A percentile compares a stretch with the other conserved stretches of the same genome.
These are phyloP conservation scores for Monosporascus ibericus DNA, from an alignment of 2,329 filamentous ascomycete genomes.

Conservation along the genomic window DNA sequence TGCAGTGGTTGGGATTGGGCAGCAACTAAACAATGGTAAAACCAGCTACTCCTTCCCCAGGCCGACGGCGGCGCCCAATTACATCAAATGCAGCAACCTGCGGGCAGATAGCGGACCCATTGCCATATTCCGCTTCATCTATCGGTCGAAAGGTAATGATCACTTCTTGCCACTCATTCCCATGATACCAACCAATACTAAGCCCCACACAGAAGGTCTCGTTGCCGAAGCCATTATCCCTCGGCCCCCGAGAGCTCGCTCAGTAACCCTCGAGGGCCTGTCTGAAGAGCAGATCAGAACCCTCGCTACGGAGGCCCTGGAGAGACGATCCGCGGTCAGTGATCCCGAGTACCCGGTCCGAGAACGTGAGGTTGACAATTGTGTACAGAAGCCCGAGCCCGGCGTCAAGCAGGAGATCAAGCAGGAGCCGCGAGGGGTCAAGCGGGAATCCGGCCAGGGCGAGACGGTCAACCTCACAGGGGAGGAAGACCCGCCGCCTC, in stretches of 20 bases:
- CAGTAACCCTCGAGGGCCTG: neutral
- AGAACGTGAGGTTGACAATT: no score
- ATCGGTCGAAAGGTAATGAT: slow-evolving; percentile 8
- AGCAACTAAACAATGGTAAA: neutral
- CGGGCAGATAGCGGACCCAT: slow-evolving; percentile 5
- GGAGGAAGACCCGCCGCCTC: neutral
- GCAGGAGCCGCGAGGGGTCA: neutral
- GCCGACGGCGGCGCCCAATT: neutral
- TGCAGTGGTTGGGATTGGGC: no score
- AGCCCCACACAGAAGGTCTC: slow-evolving; percentile 1
- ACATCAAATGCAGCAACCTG: slow-evolving; percentile 2
- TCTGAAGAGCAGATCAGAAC: neutral
- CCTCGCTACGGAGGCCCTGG: neutral
- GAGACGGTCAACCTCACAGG: neutral
- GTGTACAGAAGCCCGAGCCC: neutral
- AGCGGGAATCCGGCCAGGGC: neutral
- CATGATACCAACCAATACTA: neutral
- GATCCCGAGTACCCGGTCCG: no score
- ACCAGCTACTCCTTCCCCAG: neutral
- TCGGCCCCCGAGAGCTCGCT: neutral
- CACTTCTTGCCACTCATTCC: neutral
- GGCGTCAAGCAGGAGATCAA: neutral
- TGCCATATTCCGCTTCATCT: slow-evolving; percentile 9
- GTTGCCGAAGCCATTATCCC: slow-evolving; percentile 1
- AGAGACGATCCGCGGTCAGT: neutral